A percentile compares a stretch with the other conserved stretches of the same genome.
These are phyloP conservation scores for Entophlyctis helioformis DNA, from an alignment of 192 early-diverging fungal genomes.

Conservation along the genomic window DNA sequence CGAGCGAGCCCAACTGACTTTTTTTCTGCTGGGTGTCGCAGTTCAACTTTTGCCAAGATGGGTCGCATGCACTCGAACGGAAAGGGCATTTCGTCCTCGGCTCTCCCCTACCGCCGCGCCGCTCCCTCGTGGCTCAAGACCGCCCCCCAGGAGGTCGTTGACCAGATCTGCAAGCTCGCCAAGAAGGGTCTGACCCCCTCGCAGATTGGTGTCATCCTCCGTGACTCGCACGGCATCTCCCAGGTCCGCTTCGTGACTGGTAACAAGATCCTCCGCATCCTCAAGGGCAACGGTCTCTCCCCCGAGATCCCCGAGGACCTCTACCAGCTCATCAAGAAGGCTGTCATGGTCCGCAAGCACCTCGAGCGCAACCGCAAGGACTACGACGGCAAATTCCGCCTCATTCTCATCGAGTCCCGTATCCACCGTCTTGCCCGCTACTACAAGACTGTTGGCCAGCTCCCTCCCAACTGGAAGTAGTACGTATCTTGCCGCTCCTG, in stretches of 20 bases:
- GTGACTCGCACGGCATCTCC: constrained; percentile 96
- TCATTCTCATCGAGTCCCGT: constrained; percentile 96
- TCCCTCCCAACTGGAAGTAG: constrained; percentile 98
- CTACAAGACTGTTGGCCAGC: constrained; percentile 95
- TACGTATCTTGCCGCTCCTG: constrained; percentile 33
- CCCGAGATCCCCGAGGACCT: constrained; percentile 98
- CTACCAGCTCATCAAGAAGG: constrained; percentile 99
- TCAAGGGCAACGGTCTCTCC: constrained; percentile 90
- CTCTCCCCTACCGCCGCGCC: constrained; percentile 93
- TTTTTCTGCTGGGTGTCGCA: too few species aligned
- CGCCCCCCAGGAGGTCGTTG: constrained; percentile 91
- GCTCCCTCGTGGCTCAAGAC: constrained; percentile 98
- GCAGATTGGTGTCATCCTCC: constrained; percentile 92
- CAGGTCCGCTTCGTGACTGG: constrained; percentile 95
- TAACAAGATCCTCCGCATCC: constrained; percentile 99
- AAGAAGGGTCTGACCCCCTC: constrained; percentile 99
- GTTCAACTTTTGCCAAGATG: constrained; percentile 17
- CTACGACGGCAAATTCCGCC: constrained; percentile 95
- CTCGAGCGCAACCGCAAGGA: constrained; percentile 99
- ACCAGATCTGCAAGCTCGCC: constrained; percentile 97
- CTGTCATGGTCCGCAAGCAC: constrained; percentile 97
- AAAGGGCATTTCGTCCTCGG: constrained; percentile 85
- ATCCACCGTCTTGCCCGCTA: constrained; percentile 97
- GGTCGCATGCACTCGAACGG: constrained; percentile 85
- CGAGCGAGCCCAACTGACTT: too few species aligned